Evolutionary conservation across 23 red algal genomes (phyloP).

Genomic region (Gracilaria gracilis): DNA sequence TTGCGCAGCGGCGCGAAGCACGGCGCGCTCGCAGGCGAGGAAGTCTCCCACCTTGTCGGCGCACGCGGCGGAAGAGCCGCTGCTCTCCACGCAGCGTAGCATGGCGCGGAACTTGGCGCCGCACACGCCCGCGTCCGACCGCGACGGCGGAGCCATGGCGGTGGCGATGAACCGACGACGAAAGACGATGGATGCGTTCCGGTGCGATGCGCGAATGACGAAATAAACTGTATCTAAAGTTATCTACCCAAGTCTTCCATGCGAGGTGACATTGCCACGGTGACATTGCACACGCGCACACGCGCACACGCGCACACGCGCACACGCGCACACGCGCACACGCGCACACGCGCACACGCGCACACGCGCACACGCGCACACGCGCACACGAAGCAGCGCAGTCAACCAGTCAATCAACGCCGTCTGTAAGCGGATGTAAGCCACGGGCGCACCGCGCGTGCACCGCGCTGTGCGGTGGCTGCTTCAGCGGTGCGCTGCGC

Average conservation of each 20-base stretch:
- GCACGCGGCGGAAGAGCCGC: conserved; percentile 32
- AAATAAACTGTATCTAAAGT: too few relatives aligned
- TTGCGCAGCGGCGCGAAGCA: conserved; percentile 27
- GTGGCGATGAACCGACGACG: too few relatives aligned
- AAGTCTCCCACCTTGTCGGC: conserved; percentile 39
- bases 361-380: background rate
- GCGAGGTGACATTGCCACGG: too few relatives aligned
- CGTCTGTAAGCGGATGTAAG: background rate
- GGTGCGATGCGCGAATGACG: too few relatives aligned
- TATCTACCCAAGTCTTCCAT: too few relatives aligned
- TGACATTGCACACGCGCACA: too few relatives aligned
- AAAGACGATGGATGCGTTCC: too few relatives aligned
- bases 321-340: too few relatives aligned
- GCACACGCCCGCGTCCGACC: conserved; percentile 12
- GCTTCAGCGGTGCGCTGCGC: background rate
- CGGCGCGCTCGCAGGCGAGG: conserved; percentile 64
- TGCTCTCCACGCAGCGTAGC: conserved; percentile 51
- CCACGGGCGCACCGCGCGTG: background rate
- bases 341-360: too few relatives aligned
- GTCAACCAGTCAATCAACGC: background rate
- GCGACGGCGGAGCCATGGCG: background rate
- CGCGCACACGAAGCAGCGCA: background rate
- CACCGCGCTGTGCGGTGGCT: background rate
- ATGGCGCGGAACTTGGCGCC: conserved; percentile 66
- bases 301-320: too few relatives aligned